These are phyloP conservation scores for Amaranthus tricolor DNA, from an alignment of 179 eudicot genomes.

Conservation along the genomic window DNA sequence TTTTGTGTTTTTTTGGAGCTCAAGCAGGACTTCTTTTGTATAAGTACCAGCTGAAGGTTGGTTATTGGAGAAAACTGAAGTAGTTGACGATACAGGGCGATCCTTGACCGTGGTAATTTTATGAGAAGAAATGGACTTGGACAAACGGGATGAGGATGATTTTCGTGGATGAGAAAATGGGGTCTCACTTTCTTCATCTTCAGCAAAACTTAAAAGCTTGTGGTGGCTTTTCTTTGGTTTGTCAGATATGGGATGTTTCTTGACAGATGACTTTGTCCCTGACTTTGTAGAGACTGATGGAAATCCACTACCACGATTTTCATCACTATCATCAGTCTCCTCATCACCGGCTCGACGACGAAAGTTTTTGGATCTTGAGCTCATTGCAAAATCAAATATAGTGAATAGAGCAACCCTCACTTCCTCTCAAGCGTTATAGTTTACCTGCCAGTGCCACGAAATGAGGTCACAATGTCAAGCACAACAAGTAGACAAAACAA, in stretches of 20 bases:
- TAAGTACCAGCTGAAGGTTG: slow-evolving; percentile 82
- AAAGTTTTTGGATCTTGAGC: slow-evolving; percentile 60
- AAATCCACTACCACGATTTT: slow-evolving; percentile 18
- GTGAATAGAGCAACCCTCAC: too few species aligned
- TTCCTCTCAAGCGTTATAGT: too few species aligned
- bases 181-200: slow-evolving; percentile 62
- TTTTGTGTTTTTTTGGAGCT: slow-evolving; percentile 81
- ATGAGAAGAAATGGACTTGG: slow-evolving; percentile 53
- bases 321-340: slow-evolving; percentile 46
- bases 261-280: slow-evolving; percentile 16
- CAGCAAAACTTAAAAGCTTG: slow-evolving; percentile 75
- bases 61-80: slow-evolving; percentile 53
- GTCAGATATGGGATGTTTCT: slow-evolving; percentile 27
- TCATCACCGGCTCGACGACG: slow-evolving; percentile 74
- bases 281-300: slow-evolving; percentile 25
- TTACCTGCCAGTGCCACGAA: too few species aligned
- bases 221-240: slow-evolving; percentile 58
- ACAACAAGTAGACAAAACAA: too few species aligned
- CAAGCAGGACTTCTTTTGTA: slow-evolving; percentile 78
- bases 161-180: slow-evolving; percentile 44
- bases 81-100: slow-evolving; percentile 35
- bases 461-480: too few species aligned
- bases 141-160: slow-evolving; percentile 33
- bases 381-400: slow-evolving; percentile 26
- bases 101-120: slow-evolving; percentile 49